A percentile compares a stretch with the other conserved stretches of the same genome.
These are phyloP conservation scores for Polyplosphaeria fusca DNA, from an alignment of 495 filamentous ascomycete species.

Conservation along the genomic window DNA sequence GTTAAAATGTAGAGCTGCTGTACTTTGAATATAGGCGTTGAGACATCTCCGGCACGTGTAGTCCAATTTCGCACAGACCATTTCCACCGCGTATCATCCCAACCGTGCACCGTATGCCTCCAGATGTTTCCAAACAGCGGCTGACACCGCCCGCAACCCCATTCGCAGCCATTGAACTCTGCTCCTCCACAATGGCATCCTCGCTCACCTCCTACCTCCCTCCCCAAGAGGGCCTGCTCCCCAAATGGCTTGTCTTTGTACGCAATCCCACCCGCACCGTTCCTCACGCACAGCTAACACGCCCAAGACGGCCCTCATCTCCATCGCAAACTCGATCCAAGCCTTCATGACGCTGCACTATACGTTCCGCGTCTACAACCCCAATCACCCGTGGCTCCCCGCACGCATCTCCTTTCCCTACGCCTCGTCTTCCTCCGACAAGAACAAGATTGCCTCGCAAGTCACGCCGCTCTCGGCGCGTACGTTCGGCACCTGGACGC, in stretches of 20 bases:
- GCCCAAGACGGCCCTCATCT: slow-evolving; percentile 66
- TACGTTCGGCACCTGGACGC: slow-evolving; percentile 89
- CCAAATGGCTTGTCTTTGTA: slow-evolving; percentile 67
- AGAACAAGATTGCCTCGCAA: slow-evolving; percentile 37
- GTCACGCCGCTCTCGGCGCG: slow-evolving; percentile 73
- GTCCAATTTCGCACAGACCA: no score
- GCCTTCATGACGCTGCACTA: slow-evolving; percentile 70
- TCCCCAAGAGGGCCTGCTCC: slow-evolving; percentile 57
- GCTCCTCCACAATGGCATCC: not conserved
- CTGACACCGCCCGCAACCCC: no score
- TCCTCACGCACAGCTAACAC: slow-evolving; percentile 19
- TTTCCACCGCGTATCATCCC: no score
- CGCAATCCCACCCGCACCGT: slow-evolving; percentile 10
- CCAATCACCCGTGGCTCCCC: slow-evolving; percentile 41
- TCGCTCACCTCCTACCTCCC: slow-evolving; percentile 19
- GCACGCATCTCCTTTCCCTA: slow-evolving; percentile 31
- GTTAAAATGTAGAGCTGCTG: no score
- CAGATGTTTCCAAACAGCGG: no score
- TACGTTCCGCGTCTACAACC: slow-evolving; percentile 70
- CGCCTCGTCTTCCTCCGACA: slow-evolving; percentile 40
- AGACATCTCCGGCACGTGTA: no score
- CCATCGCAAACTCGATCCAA: slow-evolving; percentile 78
- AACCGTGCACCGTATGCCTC: no score
- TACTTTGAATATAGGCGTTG: no score
- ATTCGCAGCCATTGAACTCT: no score